Evolutionary conservation across 78 protist species (phyloP).

Genomic region (Cavenderia fasciculata): DNA sequence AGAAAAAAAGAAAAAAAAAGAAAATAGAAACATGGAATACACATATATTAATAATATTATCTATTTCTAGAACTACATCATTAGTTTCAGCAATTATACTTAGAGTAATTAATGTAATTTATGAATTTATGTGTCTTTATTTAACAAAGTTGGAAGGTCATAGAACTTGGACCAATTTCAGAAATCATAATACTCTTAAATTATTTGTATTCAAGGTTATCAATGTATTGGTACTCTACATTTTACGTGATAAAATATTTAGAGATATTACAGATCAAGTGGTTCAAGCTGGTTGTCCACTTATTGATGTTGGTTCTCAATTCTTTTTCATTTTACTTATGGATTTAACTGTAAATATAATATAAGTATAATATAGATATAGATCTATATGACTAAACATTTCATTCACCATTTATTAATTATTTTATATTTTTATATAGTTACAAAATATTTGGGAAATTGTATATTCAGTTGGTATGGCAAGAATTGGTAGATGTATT

Average conservation of each 20-base stretch:
- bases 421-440: neutral
- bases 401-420: neutral
- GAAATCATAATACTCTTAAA: constrained; percentile 64
- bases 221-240: constrained; percentile 41
- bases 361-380: neutral
- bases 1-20: neutral
- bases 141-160: constrained; percentile 71
- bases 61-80: constrained; percentile 22
- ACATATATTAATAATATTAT: neutral
- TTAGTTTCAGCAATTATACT: constrained; percentile 34
- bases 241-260: constrained; percentile 45
- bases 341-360: constrained; percentile 47
- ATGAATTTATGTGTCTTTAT: constrained; percentile 35
- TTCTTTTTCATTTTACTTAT: constrained; percentile 41
- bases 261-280: neutral
- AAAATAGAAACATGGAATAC: too few species aligned
- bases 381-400: neutral
- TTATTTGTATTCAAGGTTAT: constrained; percentile 54
- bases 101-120: constrained; percentile 54
- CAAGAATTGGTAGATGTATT: constrained; percentile 24
- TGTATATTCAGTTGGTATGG: constrained; percentile 20
- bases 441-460: constrained; percentile 55
- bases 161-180: constrained; percentile 70
- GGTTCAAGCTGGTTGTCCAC: constrained; percentile 49
- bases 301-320: constrained; percentile 62